Evolutionary conservation across 1,284 basidiomycete species (phyloP), one percentile per base, ranked within the genome.

Genomic region (Lentinus polychrous): DNA sequence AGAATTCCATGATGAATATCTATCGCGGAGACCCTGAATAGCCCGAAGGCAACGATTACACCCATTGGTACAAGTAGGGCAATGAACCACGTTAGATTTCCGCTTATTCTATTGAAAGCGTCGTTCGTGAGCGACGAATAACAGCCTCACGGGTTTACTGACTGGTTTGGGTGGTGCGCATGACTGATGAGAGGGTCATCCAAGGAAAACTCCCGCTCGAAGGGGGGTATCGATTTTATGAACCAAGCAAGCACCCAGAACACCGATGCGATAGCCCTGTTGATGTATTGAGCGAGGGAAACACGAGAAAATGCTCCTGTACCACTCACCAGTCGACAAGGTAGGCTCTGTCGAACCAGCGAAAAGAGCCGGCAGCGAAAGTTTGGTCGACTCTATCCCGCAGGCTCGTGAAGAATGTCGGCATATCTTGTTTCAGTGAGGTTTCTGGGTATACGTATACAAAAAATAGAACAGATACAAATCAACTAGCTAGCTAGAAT

Each of bases 1-100:
- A 85, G 68, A 8, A 71, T 57, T 11, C 76, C 76, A 55, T 85
- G 80, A 55, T 84, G 80, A 14, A 81, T 65, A 38, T 76, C 69
- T 12, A 76, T 57, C 1, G 74, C 55, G 2, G 80, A 81, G 8
- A 66, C 59, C 38, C 70, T 71, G 6, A 69, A 50, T 10, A 65
- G 49, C 0, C 77, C 75, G 12, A 65, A 53, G 1, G 66, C 46
- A 2, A 62, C 38, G 20, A 75, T 62, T 14, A 75, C 52, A 1
- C 58, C 54, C 24, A 73, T 57, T 1, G 82, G 81, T 2, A 75
- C 53, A 37, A 70, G 61, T 24, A 78, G 60, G 1, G 78, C 71
- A 18, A 79, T 53, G 15, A 63, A 58, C 52, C 71, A 68, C 49
- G 81, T 82, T 31, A 72, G 52, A 24, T 55, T 51, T 7, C 77